Evolutionary conservation across 139 green algal genomes (phyloP).

Genomic region (Auxenochlorella pyrenoidosa): DNA sequence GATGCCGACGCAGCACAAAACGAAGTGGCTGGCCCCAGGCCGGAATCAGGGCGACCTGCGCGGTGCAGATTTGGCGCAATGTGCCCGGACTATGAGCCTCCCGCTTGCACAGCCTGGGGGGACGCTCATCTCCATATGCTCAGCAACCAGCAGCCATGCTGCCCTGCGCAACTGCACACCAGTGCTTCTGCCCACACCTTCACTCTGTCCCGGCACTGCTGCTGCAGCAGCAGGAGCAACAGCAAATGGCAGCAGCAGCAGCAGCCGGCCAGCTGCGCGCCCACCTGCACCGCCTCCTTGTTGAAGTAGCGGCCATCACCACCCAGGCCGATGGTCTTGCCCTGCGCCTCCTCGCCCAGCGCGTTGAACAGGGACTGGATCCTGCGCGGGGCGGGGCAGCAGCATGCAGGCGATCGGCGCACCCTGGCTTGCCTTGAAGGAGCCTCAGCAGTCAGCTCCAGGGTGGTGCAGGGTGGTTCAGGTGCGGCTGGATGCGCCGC

Average conservation of each 20-base stretch:
- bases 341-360: conserved; percentile 87
- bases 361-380: conserved; percentile 96
- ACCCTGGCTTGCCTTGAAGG: too few relatives aligned
- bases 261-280: neutral
- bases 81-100: too few relatives aligned
- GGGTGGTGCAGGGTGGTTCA: neutral
- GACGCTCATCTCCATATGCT: too few relatives aligned
- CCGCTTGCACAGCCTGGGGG: too few relatives aligned
- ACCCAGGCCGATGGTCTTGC: conserved; percentile 91
- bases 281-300: conserved; percentile 91
- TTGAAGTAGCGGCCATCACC: conserved; percentile 99
- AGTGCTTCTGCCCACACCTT: too few relatives aligned
- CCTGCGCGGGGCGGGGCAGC: conserved; percentile 40
- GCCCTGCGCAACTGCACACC: too few relatives aligned
- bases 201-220: neutral
- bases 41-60: too few relatives aligned
- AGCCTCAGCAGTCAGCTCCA: too few relatives aligned
- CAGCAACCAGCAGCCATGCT: too few relatives aligned
- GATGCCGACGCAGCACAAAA: too few relatives aligned
- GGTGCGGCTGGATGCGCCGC: neutral
- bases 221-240: neutral
- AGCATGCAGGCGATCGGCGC: neutral
- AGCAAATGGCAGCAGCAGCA: neutral
- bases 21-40: too few relatives aligned
- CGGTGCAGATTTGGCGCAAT: too few relatives aligned